Evolutionary conservation across 208 protist species (phyloP).

Genomic region (Leishmania tropica): DNA sequence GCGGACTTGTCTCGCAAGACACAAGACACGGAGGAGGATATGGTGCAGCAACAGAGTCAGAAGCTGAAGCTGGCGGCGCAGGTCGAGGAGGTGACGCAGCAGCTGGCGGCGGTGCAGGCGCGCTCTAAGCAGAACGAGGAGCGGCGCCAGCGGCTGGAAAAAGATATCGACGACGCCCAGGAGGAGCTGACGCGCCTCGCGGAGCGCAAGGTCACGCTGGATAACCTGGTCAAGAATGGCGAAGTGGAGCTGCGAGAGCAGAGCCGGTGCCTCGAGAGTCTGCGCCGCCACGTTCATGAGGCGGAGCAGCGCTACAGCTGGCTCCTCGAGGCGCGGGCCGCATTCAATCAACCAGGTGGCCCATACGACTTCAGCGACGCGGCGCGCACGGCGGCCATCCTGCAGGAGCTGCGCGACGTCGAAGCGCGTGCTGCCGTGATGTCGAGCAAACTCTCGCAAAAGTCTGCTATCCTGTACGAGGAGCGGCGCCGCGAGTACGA

Average conservation of each 20-base stretch:
- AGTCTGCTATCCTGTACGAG: constrained; percentile 95
- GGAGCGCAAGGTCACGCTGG: constrained; percentile 60
- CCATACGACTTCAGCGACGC: constrained; percentile 75
- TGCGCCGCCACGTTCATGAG: constrained; percentile 55
- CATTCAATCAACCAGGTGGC: constrained; percentile 48
- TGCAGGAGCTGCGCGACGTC: constrained; percentile 75
- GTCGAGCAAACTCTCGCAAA: constrained; percentile 90
- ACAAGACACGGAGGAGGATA: constrained; percentile 64
- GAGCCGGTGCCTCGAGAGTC: constrained; percentile 50
- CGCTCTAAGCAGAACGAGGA: constrained; percentile 42
- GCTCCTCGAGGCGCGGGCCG: constrained; percentile 45
- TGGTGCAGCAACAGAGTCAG: constrained; percentile 46
- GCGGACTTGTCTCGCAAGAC: constrained; percentile 54
- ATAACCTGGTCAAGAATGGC: constrained; percentile 71
- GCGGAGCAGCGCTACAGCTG: constrained; percentile 68
- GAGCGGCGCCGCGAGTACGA: constrained; percentile 96
- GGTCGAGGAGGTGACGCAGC: constrained; percentile 33
- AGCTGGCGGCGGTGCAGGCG: constrained; percentile 53
- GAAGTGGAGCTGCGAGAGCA: constrained; percentile 81
- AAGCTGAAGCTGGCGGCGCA: constrained; percentile 39
- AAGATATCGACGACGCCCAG: constrained; percentile 80
- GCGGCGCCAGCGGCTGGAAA: constrained; percentile 65
- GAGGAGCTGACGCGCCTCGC: constrained; percentile 66
- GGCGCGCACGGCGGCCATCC: constrained; percentile 56
- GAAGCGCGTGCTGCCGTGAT: constrained; percentile 76